Conservation (phyloP, 192 early-diverging fungal genomes). For the Podila clonocystis region DNA sequence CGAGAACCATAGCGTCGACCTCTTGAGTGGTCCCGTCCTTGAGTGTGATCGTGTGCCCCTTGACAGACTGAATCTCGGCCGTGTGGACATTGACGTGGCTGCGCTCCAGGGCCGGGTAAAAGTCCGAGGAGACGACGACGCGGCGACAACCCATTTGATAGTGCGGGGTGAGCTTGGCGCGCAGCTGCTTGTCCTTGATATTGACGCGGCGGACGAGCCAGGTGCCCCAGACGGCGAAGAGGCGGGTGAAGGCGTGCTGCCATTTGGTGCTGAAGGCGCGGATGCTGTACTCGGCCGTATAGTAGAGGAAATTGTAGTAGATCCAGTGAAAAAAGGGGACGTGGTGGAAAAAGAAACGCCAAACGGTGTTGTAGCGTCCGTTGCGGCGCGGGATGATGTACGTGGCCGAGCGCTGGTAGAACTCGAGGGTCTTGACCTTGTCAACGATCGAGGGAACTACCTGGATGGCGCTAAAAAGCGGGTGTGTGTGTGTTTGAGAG, state of each 20-base stretch:
- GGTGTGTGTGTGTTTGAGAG: no score
- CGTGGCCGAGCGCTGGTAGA: conserved; percentile 61
- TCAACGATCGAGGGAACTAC: conserved; percentile 57
- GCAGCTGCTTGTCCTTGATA: conserved; percentile 29
- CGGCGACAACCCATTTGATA: conserved; percentile 57
- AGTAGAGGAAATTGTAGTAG: conserved; percentile 34
- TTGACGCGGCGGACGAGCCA: conserved; percentile 25
- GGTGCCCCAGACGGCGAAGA: conserved; percentile 7
- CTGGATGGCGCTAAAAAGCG: conserved; percentile 54
- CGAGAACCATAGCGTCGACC: conserved; percentile 58
- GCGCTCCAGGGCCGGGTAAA: conserved; percentile 42
- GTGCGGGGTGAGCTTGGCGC: conserved; percentile 55
- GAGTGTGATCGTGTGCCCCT: conserved; percentile 35
- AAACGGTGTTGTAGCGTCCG: conserved; percentile 31
- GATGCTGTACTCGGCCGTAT: conserved; percentile 27
- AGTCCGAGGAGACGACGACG: conserved; percentile 42
- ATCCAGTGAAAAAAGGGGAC: conserved; percentile 54
- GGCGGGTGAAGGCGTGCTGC: conserved; percentile 16
- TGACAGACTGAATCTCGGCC: conserved; percentile 29
- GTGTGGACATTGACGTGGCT: conserved; percentile 40
- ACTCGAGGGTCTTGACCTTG: conserved; percentile 52
- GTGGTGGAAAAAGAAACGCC: conserved; percentile 50
- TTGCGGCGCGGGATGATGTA: conserved; percentile 54
- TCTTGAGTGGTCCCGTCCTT: conserved; percentile 49
- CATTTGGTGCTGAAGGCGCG: conserved; percentile 35